Base-by-base conservation (phyloP, 2,329 filamentous ascomycete genomes). In the Phialocephala subalpina region DNA sequence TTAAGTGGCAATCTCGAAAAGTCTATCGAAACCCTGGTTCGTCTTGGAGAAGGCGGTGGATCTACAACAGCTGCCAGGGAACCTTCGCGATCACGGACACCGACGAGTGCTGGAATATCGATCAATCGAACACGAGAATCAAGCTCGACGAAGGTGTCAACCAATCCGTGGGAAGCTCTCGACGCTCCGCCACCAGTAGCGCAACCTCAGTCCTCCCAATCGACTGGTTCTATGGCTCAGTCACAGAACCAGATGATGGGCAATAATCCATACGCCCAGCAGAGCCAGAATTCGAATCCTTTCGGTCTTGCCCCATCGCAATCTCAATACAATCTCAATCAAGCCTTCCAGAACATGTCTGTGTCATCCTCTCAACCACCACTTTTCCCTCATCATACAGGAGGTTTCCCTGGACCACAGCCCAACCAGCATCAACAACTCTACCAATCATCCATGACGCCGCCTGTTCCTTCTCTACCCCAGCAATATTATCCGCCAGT, bases 1-100 rank as follows among this genome's bases (percentile, higher is more conserved):
- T 85, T 97, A 35, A 90, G 91, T 74, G 94, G 95, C 3, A 94
- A 96, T 75, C 76, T 99, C 65, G 93, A 97, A 72, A 91, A 88
- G 77, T 89, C 95, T 0, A 88, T 98, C 53, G 95, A 98, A 78
- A 88, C 93, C 20, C 80, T 99, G 74, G 88, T 96, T 64, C 87
- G 93, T 71, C 80, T 97, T 45, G 95, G 94, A 29, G 94, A 97
- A 75, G 89, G 88, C 66, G 83, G 83, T 64, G 58, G 52, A 35
- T 38, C 61, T 29, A 76, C 78, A 29, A 76, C 78, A 58, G 42
- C 63, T 58, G 33, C 58, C 45, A 58, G 61, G 58, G 62, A 63
- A 25, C 36, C 84, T 53, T 53, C 49, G 25, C 81, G 83, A 60
- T 84, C 86, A 12, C 77, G 87, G 73, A 87, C 88, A 2, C 84